Evolutionary conservation across 1,139 yeast species (phyloP).

Genomic region (Suhomyces yuchorum): DNA sequence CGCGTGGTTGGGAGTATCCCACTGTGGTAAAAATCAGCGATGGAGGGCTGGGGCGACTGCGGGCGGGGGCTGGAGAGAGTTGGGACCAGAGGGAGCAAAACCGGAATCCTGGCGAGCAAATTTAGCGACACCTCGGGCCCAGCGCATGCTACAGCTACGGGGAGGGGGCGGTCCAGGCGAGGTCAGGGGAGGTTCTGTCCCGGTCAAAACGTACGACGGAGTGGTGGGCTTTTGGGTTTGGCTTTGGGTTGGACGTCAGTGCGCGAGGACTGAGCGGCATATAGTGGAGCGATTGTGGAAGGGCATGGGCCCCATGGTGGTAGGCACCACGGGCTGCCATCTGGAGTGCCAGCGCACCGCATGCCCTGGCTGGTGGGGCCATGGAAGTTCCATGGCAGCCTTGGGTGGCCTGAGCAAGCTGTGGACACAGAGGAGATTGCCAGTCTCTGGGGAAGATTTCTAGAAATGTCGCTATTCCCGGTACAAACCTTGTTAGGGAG

Average conservation of each 20-base stretch:
- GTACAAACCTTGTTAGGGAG: background rate
- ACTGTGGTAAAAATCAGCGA: conserved; percentile 11
- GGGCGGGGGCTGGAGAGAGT: background rate
- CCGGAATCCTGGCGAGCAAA: background rate
- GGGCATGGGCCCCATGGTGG: too few relatives aligned
- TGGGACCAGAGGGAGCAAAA: background rate
- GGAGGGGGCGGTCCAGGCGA: too few relatives aligned
- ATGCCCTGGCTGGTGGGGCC: too few relatives aligned
- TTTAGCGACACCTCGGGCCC: background rate
- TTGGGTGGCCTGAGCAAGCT: too few relatives aligned
- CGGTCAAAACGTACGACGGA: background rate
- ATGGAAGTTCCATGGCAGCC: too few relatives aligned
- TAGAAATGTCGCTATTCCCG: background rate
- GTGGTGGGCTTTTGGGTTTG: background rate
- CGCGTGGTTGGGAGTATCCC: conserved; percentile 10
- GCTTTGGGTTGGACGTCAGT: background rate
- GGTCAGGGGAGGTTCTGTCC: too few relatives aligned
- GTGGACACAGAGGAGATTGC: too few relatives aligned
- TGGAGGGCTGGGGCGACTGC: conserved; percentile 6
- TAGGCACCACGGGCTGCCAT: too few relatives aligned
- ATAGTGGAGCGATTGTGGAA: background rate
- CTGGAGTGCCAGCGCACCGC: too few relatives aligned
- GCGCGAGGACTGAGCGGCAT: background rate
- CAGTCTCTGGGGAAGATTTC: background rate
- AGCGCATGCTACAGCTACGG: background rate